phyloP scores from a whole-genome alignment of 139 green algal genomes.

The Deuterostichococcus epilithicus region DNA sequence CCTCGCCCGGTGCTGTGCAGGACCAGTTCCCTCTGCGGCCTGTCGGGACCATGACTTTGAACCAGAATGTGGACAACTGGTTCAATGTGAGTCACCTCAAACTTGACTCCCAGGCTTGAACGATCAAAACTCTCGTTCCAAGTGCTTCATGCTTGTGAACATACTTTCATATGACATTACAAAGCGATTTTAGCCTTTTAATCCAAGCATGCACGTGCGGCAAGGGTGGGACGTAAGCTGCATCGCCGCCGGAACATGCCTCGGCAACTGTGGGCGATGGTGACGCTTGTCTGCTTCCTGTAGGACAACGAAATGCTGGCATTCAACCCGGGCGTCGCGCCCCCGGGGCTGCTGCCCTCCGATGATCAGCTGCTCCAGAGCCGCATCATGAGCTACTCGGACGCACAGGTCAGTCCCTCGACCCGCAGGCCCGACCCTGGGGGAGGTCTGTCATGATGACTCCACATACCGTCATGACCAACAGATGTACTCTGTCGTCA shows the following conservation, averaged over 20 bases:
- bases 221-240: too few relatives aligned
- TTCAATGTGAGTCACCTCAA: constrained; percentile 43
- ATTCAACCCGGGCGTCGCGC: constrained; percentile 36
- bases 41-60: constrained; percentile 54
- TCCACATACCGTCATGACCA: too few relatives aligned
- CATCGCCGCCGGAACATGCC: too few relatives aligned
- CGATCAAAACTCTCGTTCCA: background rate
- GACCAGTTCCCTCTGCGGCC: constrained; percentile 38
- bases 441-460: too few relatives aligned
- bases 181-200: constrained; percentile 44
- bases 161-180: constrained; percentile 13
- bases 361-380: constrained; percentile 62
- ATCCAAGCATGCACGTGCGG: too few relatives aligned
- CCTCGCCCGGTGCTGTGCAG: background rate
- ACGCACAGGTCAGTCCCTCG: too few relatives aligned
- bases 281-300: background rate
- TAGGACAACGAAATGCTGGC: constrained; percentile 28
- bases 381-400: constrained; percentile 58
- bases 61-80: constrained; percentile 63
- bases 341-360: constrained; percentile 37
- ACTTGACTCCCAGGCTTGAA: background rate
- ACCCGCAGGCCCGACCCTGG: too few relatives aligned
- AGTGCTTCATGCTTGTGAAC: background rate
- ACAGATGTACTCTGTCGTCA: background rate
- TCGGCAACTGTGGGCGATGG: background rate